These are phyloP conservation scores for Quercus berberidifolia DNA, from an alignment of 306 rosid genomes.

Conservation along the genomic window DNA sequence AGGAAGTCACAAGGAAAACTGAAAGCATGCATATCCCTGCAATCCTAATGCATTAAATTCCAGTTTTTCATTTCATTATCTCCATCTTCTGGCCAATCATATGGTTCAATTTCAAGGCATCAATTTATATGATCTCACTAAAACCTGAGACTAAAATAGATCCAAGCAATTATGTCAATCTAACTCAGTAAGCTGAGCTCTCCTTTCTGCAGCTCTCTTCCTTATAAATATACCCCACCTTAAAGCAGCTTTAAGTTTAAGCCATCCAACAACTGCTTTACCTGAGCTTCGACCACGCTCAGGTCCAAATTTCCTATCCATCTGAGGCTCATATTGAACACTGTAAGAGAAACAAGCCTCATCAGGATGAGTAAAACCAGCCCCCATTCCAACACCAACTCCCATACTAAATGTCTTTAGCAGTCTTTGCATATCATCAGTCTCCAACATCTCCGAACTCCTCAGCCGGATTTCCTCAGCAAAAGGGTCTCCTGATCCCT, in stretches of 20 bases:
- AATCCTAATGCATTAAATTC: background rate
- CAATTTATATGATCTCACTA: background rate
- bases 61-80: background rate
- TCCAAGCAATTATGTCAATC: conserved; percentile 41
- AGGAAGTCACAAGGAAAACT: background rate
- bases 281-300: conserved; percentile 59
- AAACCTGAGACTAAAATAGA: background rate
- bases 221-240: conserved; percentile 89
- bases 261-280: conserved; percentile 87
- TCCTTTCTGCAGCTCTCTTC: conserved; percentile 71
- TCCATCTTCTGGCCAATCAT: background rate
- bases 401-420: conserved; percentile 57
- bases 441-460: conserved; percentile 80
- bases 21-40: background rate
- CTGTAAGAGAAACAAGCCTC: conserved; percentile 49
- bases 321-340: conserved; percentile 56
- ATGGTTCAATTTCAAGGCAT: background rate
- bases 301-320: conserved; percentile 34
- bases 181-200: conserved; percentile 83
- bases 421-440: conserved; percentile 80
- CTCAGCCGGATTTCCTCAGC: conserved; percentile 74
- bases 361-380: conserved; percentile 39
- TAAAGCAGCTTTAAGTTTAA: conserved; percentile 85
- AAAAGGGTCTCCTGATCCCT: conserved; percentile 65
- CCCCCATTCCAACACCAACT: conserved; percentile 31